Evolutionary conservation across 2,329 filamentous ascomycete species (phyloP), one percentile per base, ranked within the genome.

Genomic region (Zasmidium citrigriseum): DNA sequence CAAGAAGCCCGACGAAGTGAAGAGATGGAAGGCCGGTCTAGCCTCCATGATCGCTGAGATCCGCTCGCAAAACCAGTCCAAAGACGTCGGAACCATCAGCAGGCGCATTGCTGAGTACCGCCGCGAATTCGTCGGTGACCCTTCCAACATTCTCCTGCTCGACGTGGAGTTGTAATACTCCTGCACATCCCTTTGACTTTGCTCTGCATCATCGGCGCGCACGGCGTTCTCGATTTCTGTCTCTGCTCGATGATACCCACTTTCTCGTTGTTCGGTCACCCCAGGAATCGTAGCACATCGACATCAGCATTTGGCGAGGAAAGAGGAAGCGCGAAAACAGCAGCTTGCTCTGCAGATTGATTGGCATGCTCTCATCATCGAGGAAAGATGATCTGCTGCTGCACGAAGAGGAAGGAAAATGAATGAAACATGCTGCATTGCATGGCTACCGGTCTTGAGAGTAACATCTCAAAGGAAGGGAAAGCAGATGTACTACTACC

Each of bases 1-100:
- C 10, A 59, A 57, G 18, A 64, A 55, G 46, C 44, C 57, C 11
- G 72, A 70, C 50, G 67, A 67, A 23, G 55, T 63, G 14, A 51
- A 63, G 46, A 62, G 59, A 27, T 91, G 88, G 75, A 85, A 85
- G 65, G 76, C 78, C 27, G 87, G 87, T 22, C 80, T 91, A 48
- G 82, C 82, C 57, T 77, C 82, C 63, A 76, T 89, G 34, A 82
- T 91, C 56, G 80, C 82, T 59, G 79, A 83, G 46, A 80, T 88
- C 66, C 83, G 85, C 65, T 77, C 78, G 62, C 81, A 80, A 64
- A 84, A 86, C 65, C 78, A 86, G 57, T 61, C 60, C 45, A 83
- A 81, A 70, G 87, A 90, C 68, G 89, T 89, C 70, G 78, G 85
- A 61, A 80, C 80, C 51, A 89, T 90, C 71, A 87, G 87, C 57